A percentile compares a stretch with the other conserved stretches of the same genome.
These are phyloP conservation scores for Fusarium beomiforme DNA, from an alignment of 2,329 filamentous ascomycete genomes.

Conservation along the genomic window DNA sequence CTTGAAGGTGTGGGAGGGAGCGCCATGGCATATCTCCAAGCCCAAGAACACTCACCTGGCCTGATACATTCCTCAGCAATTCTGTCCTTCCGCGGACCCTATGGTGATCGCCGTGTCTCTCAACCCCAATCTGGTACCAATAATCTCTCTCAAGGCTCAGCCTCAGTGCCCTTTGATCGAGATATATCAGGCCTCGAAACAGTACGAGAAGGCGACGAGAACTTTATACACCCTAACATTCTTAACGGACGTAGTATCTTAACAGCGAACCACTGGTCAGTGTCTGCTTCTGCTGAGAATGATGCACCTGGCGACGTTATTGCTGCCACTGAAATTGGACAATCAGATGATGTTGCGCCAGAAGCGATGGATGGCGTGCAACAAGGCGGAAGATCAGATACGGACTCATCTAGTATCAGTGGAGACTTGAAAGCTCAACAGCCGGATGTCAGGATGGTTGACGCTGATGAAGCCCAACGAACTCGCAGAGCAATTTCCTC, in stretches of 20 bases:
- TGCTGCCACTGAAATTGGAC: slow-evolving; percentile 8
- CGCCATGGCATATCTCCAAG: slow-evolving; percentile 36
- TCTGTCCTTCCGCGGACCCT: slow-evolving; percentile 3
- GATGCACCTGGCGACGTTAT: slow-evolving; percentile 11
- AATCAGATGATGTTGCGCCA: background rate
- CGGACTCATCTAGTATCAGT: background rate
- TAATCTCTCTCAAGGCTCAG: slow-evolving; percentile 13
- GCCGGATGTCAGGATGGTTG: slow-evolving; percentile 31
- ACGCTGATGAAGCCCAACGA: slow-evolving; percentile 18
- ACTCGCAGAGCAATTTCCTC: background rate
- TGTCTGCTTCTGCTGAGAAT: background rate
- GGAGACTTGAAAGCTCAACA: slow-evolving; percentile 1
- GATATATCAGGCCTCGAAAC: slow-evolving; percentile 21
- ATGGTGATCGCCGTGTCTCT: slow-evolving; percentile 9
- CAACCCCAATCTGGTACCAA: slow-evolving; percentile 10
- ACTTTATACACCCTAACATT: slow-evolving; percentile 24
- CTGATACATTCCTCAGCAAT: slow-evolving; percentile 24
- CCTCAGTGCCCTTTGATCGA: slow-evolving; percentile 21
- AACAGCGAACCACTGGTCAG: background rate
- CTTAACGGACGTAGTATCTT: slow-evolving; percentile 9
- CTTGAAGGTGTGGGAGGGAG: slow-evolving; percentile 44
- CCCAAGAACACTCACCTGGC: slow-evolving; percentile 19
- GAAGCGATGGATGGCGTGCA: slow-evolving; percentile 20
- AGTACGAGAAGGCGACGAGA: slow-evolving; percentile 30
- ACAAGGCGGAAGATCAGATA: background rate